phyloP scores from a whole-genome alignment of 768 basidiomycete genomes.

The Coprinellus aureogranulatus region DNA sequence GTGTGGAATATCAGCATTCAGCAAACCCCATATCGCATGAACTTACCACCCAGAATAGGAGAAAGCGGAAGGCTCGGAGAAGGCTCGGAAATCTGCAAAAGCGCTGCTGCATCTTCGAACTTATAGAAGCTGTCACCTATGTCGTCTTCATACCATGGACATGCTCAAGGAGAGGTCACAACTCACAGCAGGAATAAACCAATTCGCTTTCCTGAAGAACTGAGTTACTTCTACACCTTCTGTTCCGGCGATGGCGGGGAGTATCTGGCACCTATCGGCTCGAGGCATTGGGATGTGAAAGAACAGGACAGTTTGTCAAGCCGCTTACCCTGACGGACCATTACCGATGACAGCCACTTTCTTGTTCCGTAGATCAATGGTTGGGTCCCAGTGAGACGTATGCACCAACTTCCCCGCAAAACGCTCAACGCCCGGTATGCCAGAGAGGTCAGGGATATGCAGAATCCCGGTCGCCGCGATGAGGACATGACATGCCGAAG shows the following conservation, averaged over 20 bases:
- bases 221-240: not conserved
- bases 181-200: not conserved
- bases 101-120: not conserved
- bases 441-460: not conserved
- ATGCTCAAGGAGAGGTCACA: not conserved
- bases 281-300: not conserved
- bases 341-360: slow-evolving; percentile 13
- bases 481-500: not conserved
- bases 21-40: too few relatives aligned
- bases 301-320: not conserved
- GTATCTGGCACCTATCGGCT: not conserved
- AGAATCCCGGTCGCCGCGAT: not conserved
- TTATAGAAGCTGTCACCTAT: not conserved
- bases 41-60: not conserved
- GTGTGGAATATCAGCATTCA: not conserved
- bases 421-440: slow-evolving; percentile 15
- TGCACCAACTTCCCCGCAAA: slow-evolving; percentile 19
- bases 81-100: not conserved
- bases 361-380: slow-evolving; percentile 15
- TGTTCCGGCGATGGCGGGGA: not conserved
- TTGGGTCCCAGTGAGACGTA: slow-evolving; percentile 18
- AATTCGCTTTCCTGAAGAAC: not conserved
- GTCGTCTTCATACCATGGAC: not conserved
- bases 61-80: not conserved
- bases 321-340: slow-evolving; percentile 6